Evolutionary conservation across 768 basidiomycete genomes (phyloP), one percentile per base, ranked within the genome.

Genomic region (Mrakia blollopis): DNA sequence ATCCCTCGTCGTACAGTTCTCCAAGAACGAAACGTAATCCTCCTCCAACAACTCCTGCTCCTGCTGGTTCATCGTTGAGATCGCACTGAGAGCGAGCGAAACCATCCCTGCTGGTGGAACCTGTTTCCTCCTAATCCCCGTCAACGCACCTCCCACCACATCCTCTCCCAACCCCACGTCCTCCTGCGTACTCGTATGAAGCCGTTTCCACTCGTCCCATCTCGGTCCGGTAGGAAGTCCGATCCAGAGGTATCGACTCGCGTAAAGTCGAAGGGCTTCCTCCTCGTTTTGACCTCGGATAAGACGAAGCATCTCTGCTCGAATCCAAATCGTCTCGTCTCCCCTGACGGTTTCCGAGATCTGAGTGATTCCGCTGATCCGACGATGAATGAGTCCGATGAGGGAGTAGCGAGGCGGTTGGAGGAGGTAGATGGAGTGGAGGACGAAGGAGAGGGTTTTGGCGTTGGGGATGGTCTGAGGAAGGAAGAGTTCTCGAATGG

Each of bases 271-370:
- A n/a, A 74, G 44, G 9, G 60, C 63, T 28, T 50, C 73, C 5
- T 74, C 62, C 0, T 1, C 10, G 8, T 68, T 25, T n/a, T 41
- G 13, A 0, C 16, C n/a, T 28, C 23, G 21, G 7, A 23, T 3
- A 10, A 74, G 44, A 3, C 62, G n/a, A 23, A 67, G 28, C 73
- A 74, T 74, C 73, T 74, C 73, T 10, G 73, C 73, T 30, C 30
- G 47, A 35, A 74, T 50, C 73, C 73, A 74, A 18, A 21, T 44
- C 50, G 35, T 23, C 63, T 74, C 73, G 25, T 67, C 3, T 41
- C 71, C 35, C 3, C 23, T 11, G 7, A 28, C 28, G 16, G 14
- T 23, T 23, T 54, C 25, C 25, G 57, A 57, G 57, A 57, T 57
- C 35, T 72, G 71, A 16, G 35, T 72, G 47, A 37, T 54, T 14